Evolutionary conservation across 2,329 filamentous ascomycete species (phyloP).

Genomic region (Didymella keratinophila): DNA sequence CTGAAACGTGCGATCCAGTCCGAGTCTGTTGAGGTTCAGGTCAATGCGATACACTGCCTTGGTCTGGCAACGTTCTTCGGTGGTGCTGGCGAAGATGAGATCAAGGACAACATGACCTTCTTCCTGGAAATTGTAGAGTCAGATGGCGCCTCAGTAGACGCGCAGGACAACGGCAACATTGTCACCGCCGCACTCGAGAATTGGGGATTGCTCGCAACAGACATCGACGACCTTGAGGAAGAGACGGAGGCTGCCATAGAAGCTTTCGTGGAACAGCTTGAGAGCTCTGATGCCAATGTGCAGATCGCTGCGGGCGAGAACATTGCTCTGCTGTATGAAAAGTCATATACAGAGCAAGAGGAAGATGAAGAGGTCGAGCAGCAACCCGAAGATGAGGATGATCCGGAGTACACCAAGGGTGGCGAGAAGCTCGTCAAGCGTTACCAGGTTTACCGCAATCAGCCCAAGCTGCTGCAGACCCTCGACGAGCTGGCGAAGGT

Average conservation of each 20-base stretch:
- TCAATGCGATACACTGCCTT: conserved; percentile 75
- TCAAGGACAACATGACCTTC: conserved; percentile 76
- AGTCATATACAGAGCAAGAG: conserved; percentile 66
- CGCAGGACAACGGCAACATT: conserved; percentile 72
- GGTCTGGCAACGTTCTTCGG: conserved; percentile 77
- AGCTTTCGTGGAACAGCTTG: conserved; percentile 84
- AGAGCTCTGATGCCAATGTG: conserved; percentile 74
- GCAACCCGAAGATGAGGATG: conserved; percentile 59
- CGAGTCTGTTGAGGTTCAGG: conserved; percentile 69
- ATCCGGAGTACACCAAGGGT: conserved; percentile 43
- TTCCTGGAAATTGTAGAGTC: conserved; percentile 80
- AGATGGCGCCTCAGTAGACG: conserved; percentile 76
- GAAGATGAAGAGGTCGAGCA: conserved; percentile 62
- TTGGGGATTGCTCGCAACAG: conserved; percentile 82
- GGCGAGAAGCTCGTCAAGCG: conserved; percentile 62
- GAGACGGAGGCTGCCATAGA: conserved; percentile 77
- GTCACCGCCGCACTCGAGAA: conserved; percentile 78
- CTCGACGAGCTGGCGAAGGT: conserved; percentile 67
- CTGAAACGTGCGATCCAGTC: conserved; percentile 72
- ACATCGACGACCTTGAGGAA: conserved; percentile 76
- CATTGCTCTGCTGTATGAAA: conserved; percentile 84
- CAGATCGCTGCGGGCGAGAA: conserved; percentile 80
- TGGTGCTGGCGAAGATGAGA: conserved; percentile 72
- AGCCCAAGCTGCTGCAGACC: conserved; percentile 65
- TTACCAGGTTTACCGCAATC: conserved; percentile 72